Evolutionary conservation across 2,329 filamentous ascomycete species (phyloP), one percentile per base, ranked within the genome.

Genomic region (Penicillium glabrum): DNA sequence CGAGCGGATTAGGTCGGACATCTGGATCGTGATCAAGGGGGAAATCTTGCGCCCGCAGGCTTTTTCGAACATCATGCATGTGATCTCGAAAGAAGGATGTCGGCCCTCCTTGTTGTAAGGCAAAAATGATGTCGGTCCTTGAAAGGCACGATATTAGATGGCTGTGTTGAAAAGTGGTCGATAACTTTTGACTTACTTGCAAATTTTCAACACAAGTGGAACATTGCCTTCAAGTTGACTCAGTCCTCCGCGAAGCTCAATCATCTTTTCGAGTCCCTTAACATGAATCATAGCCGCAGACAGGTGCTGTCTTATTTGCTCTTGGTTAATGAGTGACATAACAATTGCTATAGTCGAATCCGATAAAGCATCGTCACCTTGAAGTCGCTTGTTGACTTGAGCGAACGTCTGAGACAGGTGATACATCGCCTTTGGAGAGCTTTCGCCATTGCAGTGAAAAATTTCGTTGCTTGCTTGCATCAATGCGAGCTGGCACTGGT

Each of bases 381-480:
- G 29, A 11, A 58, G 52, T 39, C 53, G 50, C 46, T 24, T 52
- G n/a, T 48, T 39, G 46, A 61, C 46, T 8, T 46, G 50, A 23
- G 26, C 21, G 43, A 61, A 41, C 49, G 58, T 52, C 19, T 58
- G 52, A 19, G 56, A 53, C 27, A 58, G 39, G 26, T 61, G 56
- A 45, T 54, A 54, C 19, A 61, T 35, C 16, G 56, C 58, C 37
- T 47, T 58, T 5, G 39, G 8, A 6, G 49, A 44, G 46, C 33
- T 51, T 16, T 24, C 24, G 10, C 53, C 56, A 33, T 54, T 7
- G 16, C 46, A 33, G 11, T 37, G 26, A 24, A 47, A 56, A 27
- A 61, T 53, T 44, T 51, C 53, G 16, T 61, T 61, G 50, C 56
- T 56, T 23, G 58, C 52, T 24, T 61, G 49, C 53, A 58, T 58